phyloP scores from a whole-genome alignment of 2,329 filamentous ascomycete species.

The Zasmidium citrigriseum region DNA sequence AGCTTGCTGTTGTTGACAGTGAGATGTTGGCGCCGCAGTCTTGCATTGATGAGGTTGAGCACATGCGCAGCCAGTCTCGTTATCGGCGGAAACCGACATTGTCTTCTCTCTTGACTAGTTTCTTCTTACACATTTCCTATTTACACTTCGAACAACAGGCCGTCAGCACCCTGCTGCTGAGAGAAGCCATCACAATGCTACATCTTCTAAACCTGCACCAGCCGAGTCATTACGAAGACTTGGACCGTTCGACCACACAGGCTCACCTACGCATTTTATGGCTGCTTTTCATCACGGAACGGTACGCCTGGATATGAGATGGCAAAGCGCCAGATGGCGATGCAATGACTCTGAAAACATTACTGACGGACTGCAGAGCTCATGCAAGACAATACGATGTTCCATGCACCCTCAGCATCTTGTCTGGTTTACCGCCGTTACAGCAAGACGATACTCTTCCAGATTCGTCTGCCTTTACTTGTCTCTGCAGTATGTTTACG shows the following conservation, averaged over 20 bases:
- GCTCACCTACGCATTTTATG: conserved; percentile 13
- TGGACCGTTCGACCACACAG: not conserved
- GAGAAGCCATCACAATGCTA: conserved; percentile 18
- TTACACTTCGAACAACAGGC: conserved; percentile 10
- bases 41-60: conserved; percentile 12
- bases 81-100: conserved; percentile 15
- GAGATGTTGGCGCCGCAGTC: conserved; percentile 6
- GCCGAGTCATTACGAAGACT: conserved; percentile 10
- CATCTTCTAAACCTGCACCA: conserved; percentile 19
- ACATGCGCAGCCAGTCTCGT: conserved; percentile 5
- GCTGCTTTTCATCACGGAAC: conserved; percentile 23
- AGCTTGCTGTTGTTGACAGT: conserved; percentile 4
- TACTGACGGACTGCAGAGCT: not conserved
- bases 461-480: conserved; percentile 7
- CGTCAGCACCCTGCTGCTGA: conserved; percentile 16
- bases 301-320: too few species aligned
- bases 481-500: conserved; percentile 21
- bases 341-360: not conserved
- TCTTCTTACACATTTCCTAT: conserved; percentile 21
- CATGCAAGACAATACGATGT: conserved; percentile 9
- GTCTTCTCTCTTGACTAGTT: conserved; percentile 10
- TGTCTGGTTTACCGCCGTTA: not conserved
- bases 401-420: not conserved
- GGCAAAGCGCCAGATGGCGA: too few species aligned
- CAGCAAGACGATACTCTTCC: not conserved